phyloP scores from a whole-genome alignment of 2,329 filamentous ascomycete genomes.

The Exserohilum turcica region DNA sequence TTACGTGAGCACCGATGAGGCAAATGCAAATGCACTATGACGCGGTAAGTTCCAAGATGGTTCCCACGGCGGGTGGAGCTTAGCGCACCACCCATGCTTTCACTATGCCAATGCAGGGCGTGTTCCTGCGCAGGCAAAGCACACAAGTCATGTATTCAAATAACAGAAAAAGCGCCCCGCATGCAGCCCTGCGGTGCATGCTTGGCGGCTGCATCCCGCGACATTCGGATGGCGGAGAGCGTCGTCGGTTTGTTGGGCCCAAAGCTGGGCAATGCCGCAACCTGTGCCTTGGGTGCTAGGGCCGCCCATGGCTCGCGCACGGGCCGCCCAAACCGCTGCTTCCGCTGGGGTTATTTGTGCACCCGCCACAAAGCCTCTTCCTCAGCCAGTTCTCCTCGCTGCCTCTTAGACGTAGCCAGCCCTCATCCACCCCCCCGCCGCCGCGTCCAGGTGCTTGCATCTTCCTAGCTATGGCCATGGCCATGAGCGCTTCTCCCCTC shows the following conservation, averaged over 20 bases:
- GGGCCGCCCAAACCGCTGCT: slow-evolving; percentile 9
- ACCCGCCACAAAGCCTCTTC: slow-evolving; percentile 5
- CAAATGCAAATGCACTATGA: slow-evolving; percentile 25
- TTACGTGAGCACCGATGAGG: neutral
- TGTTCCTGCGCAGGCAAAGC: neutral
- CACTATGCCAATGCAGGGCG: neutral
- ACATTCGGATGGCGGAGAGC: neutral
- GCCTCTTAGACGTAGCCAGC: slow-evolving; percentile 5
- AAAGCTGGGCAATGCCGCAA: neutral
- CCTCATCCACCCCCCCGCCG: slow-evolving; percentile 18
- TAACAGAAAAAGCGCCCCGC: neutral
- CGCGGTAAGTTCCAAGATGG: slow-evolving; percentile 5
- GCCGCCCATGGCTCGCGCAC: neutral
- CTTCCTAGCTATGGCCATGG: slow-evolving; percentile 30
- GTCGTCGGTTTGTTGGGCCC: neutral
- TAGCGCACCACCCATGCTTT: too few relatives aligned
- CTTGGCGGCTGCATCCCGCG: neutral
- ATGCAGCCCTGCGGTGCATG: neutral
- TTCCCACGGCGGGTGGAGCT: slow-evolving; percentile 12
- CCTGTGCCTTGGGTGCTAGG: neutral
- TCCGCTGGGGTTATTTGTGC: slow-evolving; percentile 17
- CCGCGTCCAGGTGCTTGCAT: slow-evolving; percentile 21
- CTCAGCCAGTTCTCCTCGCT: slow-evolving; percentile 8
- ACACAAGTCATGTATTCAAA: neutral
- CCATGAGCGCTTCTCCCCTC: slow-evolving; percentile 35